phyloP scores from a whole-genome alignment of 1,139 yeast genomes.

The Candida glucosophila region DNA sequence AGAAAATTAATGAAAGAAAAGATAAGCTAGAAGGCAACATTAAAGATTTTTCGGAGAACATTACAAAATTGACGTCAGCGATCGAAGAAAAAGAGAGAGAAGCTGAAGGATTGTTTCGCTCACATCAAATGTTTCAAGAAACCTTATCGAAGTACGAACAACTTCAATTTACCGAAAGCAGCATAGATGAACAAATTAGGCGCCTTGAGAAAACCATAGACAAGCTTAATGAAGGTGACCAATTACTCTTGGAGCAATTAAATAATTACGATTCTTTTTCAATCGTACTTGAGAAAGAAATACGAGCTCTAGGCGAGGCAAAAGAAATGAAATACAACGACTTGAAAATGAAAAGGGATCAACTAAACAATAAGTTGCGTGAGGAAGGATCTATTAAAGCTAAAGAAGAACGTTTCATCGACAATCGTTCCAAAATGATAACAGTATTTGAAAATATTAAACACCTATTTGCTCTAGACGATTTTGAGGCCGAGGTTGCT shows the following conservation, averaged over 20 bases:
- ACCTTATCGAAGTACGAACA: conserved; percentile 59
- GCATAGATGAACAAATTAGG: conserved; percentile 40
- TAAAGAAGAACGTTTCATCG: conserved; percentile 24
- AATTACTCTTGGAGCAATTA: conserved; percentile 39
- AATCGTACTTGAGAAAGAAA: conserved; percentile 24
- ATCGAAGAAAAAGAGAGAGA: conserved; percentile 48
- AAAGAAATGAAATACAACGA: conserved; percentile 8
- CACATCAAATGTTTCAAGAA: conserved; percentile 77
- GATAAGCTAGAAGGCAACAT: conserved; percentile 35
- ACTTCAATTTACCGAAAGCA: conserved; percentile 36
- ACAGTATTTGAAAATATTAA: neutral
- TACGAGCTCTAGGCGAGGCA: conserved; percentile 10
- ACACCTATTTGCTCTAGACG: neutral
- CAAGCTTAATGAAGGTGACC: conserved; percentile 40
- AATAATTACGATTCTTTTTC: conserved; percentile 46
- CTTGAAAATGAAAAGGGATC: neutral
- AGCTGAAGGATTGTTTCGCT: conserved; percentile 57
- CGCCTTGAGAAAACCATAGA: conserved; percentile 40
- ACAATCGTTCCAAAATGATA: conserved; percentile 5
- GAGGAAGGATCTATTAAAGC: conserved; percentile 53
- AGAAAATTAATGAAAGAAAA: conserved; percentile 44
- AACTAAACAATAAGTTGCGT: conserved; percentile 14
- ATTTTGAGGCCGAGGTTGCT: conserved; percentile 2
- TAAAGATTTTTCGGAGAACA: conserved; percentile 38
- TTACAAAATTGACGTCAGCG: conserved; percentile 38